A percentile compares a stretch with the other conserved stretches of the same genome.
Conservation (phyloP, 1,139 yeast genomes). For the Kurtzmaniella quercitrusa region DNA sequence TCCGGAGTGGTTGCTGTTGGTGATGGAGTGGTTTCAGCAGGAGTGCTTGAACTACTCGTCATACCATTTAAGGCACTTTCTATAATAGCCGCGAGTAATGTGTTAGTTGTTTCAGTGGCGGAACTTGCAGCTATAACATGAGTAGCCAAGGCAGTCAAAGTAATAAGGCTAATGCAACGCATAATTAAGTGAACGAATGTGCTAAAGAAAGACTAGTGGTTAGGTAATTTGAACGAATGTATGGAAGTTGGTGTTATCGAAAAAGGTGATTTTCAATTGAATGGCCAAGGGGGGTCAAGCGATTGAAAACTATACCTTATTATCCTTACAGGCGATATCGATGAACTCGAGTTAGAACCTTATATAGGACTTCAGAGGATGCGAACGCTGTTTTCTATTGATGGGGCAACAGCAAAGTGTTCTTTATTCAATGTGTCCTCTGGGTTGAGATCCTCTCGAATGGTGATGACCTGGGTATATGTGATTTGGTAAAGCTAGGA, state of each 20-base stretch:
- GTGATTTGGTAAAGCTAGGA: no score
- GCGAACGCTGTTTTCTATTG: no score
- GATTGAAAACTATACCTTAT: no score
- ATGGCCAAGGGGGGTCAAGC: no score
- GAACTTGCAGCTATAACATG: conserved; percentile 5
- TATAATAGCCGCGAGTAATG: background rate
- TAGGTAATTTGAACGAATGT: conserved; percentile 4
- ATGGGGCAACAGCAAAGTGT: no score
- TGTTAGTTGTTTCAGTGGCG: background rate
- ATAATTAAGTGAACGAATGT: background rate
- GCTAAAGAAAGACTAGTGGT: conserved; percentile 8
- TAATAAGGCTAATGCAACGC: conserved; percentile 6
- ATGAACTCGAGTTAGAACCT: no score
- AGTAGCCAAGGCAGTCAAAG: conserved; percentile 5
- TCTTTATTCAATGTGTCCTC: no score
- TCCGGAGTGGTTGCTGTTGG: background rate
- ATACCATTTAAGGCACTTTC: background rate
- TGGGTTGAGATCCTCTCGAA: no score
- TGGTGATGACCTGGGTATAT: no score
- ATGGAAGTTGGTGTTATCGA: background rate
- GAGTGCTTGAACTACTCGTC: background rate
- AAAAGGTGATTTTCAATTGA: background rate
- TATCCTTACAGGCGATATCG: no score
- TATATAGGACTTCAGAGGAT: no score
- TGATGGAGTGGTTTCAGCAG: background rate